Evolutionary conservation across 1,139 yeast genomes (phyloP), one percentile per base, ranked within the genome.

Genomic region (Yamadazyma triangularis): DNA sequence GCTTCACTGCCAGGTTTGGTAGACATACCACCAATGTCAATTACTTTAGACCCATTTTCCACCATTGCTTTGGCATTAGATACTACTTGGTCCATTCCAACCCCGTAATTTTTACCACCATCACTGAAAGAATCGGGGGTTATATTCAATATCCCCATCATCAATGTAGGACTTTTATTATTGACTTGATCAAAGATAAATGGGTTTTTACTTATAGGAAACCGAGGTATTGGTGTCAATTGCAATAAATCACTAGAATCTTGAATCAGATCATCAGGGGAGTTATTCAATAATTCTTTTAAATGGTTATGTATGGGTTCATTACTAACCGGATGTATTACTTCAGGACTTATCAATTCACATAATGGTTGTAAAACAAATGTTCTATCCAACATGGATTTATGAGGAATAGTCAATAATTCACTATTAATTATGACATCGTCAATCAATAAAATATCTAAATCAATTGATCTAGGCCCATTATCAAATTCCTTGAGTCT

Each of bases 81-180:
- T 3, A 72, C 42, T 3, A 60, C 44, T 4, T 53, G 45, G 4
- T 53, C 51, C 4, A 59, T 53, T 15, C 64, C 45, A 15, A 49
- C 47, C 4, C 44, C 39, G 25, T 31, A 53, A 29, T 54, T 45
- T n/a, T 38, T 40, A 0, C 94, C 89, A 1, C 95, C 97, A 56
- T 93, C 98, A 31, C 96, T 86, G 50, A 91, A 91, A 0, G 96
- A 88, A 52, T 93, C 97, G 0, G 97, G 96, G 0, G 98, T 91
- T 13, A 83, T 72, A 48, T 91, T 91, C 36, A 91, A 56, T 28
- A 91, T 80, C 1, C 89, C 95, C 98, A 91, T 91, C 30, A 88
- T 56, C 26, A 61, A 50, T 0, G 85, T 77, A 12, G 56, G 51
- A 13, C 64, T 57, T 13, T 58, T 53, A 26, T 58, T 45, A 25